Base-by-base conservation (phyloP, 1,284 basidiomycete genomes). In the Schizopora paradoxa region DNA sequence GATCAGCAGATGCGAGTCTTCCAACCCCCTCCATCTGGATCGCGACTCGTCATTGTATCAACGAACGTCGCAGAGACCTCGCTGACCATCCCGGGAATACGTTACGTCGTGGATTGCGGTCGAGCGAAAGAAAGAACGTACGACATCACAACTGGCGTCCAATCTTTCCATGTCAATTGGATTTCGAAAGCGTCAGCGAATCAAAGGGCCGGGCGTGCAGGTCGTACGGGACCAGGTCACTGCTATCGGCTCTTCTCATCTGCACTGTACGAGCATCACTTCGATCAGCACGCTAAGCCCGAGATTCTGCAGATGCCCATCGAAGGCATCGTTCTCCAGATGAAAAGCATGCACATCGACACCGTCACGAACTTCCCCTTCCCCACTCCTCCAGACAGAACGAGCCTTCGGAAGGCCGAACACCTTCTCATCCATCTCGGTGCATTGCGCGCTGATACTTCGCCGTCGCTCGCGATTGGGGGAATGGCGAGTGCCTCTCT, bases 291-390 rank as follows among this genome's bases (percentile, higher is more conserved):
- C 64, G 78, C 90, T 0, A 70, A 82, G 49, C 95, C 96, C 2
- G 96, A 99, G 64, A 96, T 99, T 51, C 73, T 94, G 35, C 85
- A 95, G 22, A 94, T 91, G 69, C 95, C 96, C 0, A 95, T 99
- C 57, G 96, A 99, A 58, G 94, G 94, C 0, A 82, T 99, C 19
- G 91, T 99, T 8, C 73, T 99, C 27, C 92, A 97, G 66, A 99
- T 99, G 96, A 99, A 99, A 73, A 86, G 84, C 61, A 98, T 99
- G 94, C 92, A 97, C 61, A 94, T 99, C 51, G 94, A 98, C 59
- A 77, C 91, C 0, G 92, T 99, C 18, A 76, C 90, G 57, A 97
- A 98, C 66, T 99, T 99, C 63, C 96, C 96, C 7, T 99, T 99
- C 68, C 96, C 96, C 0, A 98, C 96, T 0, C 86, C 95, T 6